Evolutionary conservation across 805 yeast species (phyloP), one percentile per base, ranked within the genome.

Genomic region (Ogataea paradorogensis): DNA sequence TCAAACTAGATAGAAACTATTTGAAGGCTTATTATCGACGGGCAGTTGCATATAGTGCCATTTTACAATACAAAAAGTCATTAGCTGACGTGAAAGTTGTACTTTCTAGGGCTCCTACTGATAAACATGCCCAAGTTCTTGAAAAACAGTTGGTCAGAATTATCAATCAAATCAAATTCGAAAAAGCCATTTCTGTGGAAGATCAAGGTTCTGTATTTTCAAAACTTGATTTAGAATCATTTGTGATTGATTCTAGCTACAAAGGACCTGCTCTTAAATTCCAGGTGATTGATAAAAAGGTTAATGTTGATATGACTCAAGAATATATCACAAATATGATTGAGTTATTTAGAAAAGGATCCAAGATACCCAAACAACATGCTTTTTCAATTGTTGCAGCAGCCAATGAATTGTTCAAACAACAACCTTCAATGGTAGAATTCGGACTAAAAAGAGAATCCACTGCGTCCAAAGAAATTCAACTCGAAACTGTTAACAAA

Each of bases 1-100:
- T 93, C 30, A 74, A 71, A 33, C 54, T 82, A 8, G 88, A 91
- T 56, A 73, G 80, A 1, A 57, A 66, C 14, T 84, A 86, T 55
- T 64, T 80, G 25, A 91, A 91, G 62, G 89, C 88, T 0, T 84
- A 86, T 59, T 93, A 87, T 58, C 74, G 99, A 50, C 74, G 95
- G 49, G 97, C 96, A 0, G 76, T 84, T 9, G 83, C 97, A 0
- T 62, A 80, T 46, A 75, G 80, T 60, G 95, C 95, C 8, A 72
- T 88, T 33, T 62, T 88, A 50, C 76, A 85, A 47, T 83, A 88
- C 57, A 79, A 79, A 55, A 82, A 78, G 42, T 90, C 97, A 0
- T 74, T 78, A 46, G 68, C 58, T 29, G 95, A 84, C 61, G 79
- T 88, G 55, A 79, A 78, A 50, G 52, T 58, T 7, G 86, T 89